Evolutionary conservation across 2,329 filamentous ascomycete species (phyloP), one percentile per base, ranked within the genome.

Genomic region (Mariannaea sp.): DNA sequence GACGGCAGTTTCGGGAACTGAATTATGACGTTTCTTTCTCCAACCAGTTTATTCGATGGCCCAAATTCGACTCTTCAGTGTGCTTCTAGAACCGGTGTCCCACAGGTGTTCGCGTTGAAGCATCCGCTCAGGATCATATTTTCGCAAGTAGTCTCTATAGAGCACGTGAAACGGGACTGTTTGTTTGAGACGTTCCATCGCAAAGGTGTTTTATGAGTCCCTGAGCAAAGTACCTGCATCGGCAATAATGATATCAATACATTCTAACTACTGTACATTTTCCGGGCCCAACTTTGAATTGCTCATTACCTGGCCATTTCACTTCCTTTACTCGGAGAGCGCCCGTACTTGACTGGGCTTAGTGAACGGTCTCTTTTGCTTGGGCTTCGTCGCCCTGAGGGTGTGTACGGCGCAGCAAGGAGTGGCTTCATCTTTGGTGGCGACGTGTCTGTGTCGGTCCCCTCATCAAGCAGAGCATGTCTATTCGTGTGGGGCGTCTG

Each of bases 361-460:
- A 73, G 67, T 10, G 73, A 73, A 39, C 80, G 71, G 5, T 81
- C 78, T 0, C 69, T 72, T 62, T 83, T 84, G 56, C 70, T 77
- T 0, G 79, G 80, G 60, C 73, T 80, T 45, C 76, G 72, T 46
- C 77, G 73, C 7, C 68, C 65, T 7, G 75, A 76, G 4, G 81
- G 79, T 2, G 77, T 80, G 53, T 73, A 73, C 5, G 75, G 73
- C 3, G 76, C 70, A n/a, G 72, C 67, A 47, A 77, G 71, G 14
- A 81, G 65, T 1, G 71, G 59, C 52, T 71, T 76, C 48, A 73
- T 68, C 30, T 70, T 71, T 5, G 72, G 72, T 0, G 80, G 78
- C 7, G 79, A 79, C 20, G 60, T 76, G 49, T 84, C 81, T 3
- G 79, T 81, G 33, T 83, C 81, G 0, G 76, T 78, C 1, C 69